Evolutionary conservation across 192 early-diverging fungal species (phyloP).

Genomic region (Linnemannia exigua): DNA sequence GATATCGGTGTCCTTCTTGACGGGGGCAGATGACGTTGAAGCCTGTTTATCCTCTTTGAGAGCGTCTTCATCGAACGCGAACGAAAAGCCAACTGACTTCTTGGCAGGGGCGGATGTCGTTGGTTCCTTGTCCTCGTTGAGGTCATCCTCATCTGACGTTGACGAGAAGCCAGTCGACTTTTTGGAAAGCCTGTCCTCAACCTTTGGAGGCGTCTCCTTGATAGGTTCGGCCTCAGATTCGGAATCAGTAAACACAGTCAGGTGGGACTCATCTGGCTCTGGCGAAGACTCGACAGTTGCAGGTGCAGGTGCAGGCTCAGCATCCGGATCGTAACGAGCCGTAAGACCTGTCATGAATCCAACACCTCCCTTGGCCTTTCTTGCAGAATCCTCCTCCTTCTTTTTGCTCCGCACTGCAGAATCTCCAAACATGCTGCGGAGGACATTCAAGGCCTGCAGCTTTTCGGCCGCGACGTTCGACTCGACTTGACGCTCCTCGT

Average conservation of each 20-base stretch:
- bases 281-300: neutral
- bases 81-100: conserved; percentile 51
- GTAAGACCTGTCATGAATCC: conserved; percentile 44
- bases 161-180: neutral
- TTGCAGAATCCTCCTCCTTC: conserved; percentile 50
- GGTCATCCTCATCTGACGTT: neutral
- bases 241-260: conserved; percentile 17
- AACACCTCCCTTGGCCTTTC: conserved; percentile 46
- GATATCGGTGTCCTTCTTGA: conserved; percentile 18
- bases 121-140: neutral
- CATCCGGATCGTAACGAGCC: conserved; percentile 68
- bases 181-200: neutral
- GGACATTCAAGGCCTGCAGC: conserved; percentile 61
- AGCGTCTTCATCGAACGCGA: conserved; percentile 31
- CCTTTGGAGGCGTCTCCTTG: neutral
- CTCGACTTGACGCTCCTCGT: conserved; percentile 60
- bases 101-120: conserved; percentile 15
- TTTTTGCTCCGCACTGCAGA: conserved; percentile 49
- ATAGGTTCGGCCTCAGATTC: conserved; percentile 15
- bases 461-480: conserved; percentile 60
- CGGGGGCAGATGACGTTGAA: neutral
- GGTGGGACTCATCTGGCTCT: neutral
- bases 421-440: conserved; percentile 66
- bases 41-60: conserved; percentile 24
- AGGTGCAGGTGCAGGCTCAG: conserved; percentile 44